Evolutionary conservation across 202 grass and related monocot genomes (phyloP), one percentile per base, ranked within the genome.

Genomic region (Digitaria exilis): DNA sequence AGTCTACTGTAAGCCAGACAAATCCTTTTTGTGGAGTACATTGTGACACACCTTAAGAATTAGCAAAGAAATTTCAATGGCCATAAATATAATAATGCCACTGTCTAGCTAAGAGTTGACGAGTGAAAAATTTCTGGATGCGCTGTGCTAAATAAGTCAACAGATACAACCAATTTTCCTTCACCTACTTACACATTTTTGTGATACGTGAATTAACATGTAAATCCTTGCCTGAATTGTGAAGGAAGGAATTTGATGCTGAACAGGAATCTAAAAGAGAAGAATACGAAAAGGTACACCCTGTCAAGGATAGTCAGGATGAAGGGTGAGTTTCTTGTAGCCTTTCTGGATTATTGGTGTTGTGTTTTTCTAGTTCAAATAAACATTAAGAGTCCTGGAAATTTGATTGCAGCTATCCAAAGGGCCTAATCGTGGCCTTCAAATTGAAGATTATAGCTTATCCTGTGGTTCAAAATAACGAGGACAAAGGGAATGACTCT

Each of bases 171-270:
- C 35, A 16, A 26, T 32, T 45, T 19, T 26, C 44, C 43, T 22
- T 32, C 50, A 51, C 29, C 21, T 51, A 67, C 54, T 74, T 35
- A 67, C 66, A 51, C 17, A 11, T 75, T 66, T 66, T 16, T 28
- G 34, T 77, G 46, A 58, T 58, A 45, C 35, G 10, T 66, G 63
- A n/a, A 66, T 31, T 75, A 35, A 80, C 64, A n/a, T 73, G 28
- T 41, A 51, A 56, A 51, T 41, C 29, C 2, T 80, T 73, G 34
- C 9, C 28, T 68, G 59, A 44, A 79, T 73, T 74, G 56, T 87
- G 85, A 80, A 97, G 94, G 84, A 93, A 93, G 51, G 91, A 97
- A 56, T 97, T 93, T 88, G 94, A 97, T 84, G 79, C 51, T 37
- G 74, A 89, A 80, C 87, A 89, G 55, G 84, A 84, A 66, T 78